Evolutionary conservation across 2,329 filamentous ascomycete genomes (phyloP).

Genomic region (Alternaria hordeiaustralica): DNA sequence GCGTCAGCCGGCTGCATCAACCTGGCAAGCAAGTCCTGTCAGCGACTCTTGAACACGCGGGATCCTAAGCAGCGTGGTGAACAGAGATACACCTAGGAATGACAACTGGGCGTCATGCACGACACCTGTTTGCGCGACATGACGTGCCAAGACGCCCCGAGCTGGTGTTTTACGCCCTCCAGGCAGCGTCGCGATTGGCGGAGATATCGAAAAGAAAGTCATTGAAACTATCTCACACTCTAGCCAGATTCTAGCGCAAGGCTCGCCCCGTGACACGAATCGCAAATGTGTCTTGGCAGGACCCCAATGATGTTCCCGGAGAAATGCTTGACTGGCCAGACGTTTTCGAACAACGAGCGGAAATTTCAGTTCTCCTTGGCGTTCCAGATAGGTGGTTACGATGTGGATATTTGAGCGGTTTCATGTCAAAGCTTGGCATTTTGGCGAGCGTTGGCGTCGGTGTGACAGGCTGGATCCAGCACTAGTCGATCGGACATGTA

Average conservation of each 20-base stretch:
- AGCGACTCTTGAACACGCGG: not conserved
- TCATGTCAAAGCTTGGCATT: conserved; percentile 14
- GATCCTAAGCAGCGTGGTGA: not conserved
- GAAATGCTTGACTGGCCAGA: conserved; percentile 9
- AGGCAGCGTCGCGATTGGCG: not conserved
- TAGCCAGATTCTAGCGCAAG: not conserved
- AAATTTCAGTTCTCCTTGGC: conserved; percentile 5
- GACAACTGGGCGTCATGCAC: not conserved
- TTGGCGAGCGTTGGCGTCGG: conserved; percentile 7
- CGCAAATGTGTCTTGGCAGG: not conserved
- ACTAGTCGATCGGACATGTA: not conserved
- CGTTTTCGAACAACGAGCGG: conserved; percentile 3
- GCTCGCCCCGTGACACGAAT: not conserved
- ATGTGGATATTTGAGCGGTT: conserved; percentile 12
- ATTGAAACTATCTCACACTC: conserved; percentile 13
- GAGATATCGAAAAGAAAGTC: not conserved
- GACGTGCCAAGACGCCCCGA: conserved; percentile 3
- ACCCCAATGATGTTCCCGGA: conserved; percentile 1
- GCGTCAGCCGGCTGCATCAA: not conserved
- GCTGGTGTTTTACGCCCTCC: conserved; percentile 10
- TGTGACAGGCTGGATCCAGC: conserved; percentile 7
- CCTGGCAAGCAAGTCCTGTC: not conserved
- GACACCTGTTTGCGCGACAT: not conserved
- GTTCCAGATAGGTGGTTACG: not conserved
- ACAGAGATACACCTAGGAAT: not conserved